Percentiles rank a stretch among this genome's conserved stretches.
Conservation (phyloP, 2,329 filamentous ascomycete genomes). For the Trichoderma simmonsii region DNA sequence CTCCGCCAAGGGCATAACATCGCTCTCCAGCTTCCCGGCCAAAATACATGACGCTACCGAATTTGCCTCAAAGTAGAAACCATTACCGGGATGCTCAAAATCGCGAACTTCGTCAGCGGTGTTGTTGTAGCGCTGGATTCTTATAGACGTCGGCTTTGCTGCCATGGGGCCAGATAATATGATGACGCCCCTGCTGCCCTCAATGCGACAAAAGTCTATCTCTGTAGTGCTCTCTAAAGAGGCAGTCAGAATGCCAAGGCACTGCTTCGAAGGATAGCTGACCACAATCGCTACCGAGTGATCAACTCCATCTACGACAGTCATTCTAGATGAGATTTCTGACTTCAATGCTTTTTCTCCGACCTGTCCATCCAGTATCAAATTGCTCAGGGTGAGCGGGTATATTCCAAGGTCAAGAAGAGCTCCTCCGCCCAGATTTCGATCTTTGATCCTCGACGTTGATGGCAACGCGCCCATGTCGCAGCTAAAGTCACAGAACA, state of each 20-base stretch:
- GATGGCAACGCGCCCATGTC: not conserved
- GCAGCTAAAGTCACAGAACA: not conserved
- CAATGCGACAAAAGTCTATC: not conserved
- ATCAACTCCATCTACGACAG: not conserved
- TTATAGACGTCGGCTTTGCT: not conserved
- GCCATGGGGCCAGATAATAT: not conserved
- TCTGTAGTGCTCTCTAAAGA: not conserved
- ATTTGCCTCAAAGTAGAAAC: not conserved
- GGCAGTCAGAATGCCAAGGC: not conserved
- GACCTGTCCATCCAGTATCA: not conserved
- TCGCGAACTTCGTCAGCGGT: not conserved
- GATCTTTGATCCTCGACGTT: not conserved
- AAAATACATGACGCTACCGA: not conserved
- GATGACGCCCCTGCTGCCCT: not conserved
- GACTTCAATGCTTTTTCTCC: not conserved
- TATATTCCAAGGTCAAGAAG: not conserved
- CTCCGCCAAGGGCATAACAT: not conserved
- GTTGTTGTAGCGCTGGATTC: not conserved
- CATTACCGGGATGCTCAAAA: not conserved
- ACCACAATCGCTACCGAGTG: not conserved
- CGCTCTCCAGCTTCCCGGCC: not conserved
- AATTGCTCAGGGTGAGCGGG: not conserved
- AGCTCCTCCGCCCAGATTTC: not conserved
- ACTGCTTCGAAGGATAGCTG: not conserved
- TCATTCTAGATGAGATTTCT: not conserved